Conservation (phyloP, 2,329 filamentous ascomycete species). For the Ramularia collo-cygni region DNA sequence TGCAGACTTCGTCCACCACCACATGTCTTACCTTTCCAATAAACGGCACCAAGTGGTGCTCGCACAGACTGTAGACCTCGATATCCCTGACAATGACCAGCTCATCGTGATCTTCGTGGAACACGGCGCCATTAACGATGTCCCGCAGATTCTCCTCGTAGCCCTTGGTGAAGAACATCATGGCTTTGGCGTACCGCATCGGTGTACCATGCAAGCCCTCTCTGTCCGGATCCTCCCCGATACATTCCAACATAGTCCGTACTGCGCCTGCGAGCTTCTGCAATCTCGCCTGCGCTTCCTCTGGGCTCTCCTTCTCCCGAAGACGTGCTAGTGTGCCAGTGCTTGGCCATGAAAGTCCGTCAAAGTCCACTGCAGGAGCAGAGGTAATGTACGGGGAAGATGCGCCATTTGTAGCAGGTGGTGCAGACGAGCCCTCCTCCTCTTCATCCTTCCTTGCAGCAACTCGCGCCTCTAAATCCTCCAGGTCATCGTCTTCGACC, state of each 20-base stretch:
- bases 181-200: conserved; percentile 84
- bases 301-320: conserved; percentile 39
- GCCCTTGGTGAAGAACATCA: conserved; percentile 93
- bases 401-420: conserved; percentile 45
- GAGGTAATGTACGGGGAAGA: conserved; percentile 46
- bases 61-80: conserved; percentile 87
- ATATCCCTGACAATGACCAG: conserved; percentile 98
- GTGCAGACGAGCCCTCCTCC: conserved; percentile 47
- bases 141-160: conserved; percentile 92
- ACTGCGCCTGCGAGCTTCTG: conserved; percentile 58
- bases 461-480: conserved; percentile 22
- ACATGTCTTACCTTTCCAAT: conserved; percentile 66
- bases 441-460: conserved; percentile 42
- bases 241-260: conserved; percentile 57
- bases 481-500: conserved; percentile 41
- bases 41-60: conserved; percentile 96
- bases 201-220: conserved; percentile 63
- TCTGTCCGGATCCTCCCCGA: conserved; percentile 59
- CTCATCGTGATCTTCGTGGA: conserved; percentile 94
- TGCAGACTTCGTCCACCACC: background rate
- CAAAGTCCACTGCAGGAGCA: conserved; percentile 47
- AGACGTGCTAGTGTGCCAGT: conserved; percentile 25
- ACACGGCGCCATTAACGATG: conserved; percentile 88
- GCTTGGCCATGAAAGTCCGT: conserved; percentile 52
- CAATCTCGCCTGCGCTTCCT: conserved; percentile 51